Percentiles rank a stretch among this genome's conserved stretches.
Conservation (phyloP, 257 asterid genomes). For the Thymus quinquecostatus region DNA sequence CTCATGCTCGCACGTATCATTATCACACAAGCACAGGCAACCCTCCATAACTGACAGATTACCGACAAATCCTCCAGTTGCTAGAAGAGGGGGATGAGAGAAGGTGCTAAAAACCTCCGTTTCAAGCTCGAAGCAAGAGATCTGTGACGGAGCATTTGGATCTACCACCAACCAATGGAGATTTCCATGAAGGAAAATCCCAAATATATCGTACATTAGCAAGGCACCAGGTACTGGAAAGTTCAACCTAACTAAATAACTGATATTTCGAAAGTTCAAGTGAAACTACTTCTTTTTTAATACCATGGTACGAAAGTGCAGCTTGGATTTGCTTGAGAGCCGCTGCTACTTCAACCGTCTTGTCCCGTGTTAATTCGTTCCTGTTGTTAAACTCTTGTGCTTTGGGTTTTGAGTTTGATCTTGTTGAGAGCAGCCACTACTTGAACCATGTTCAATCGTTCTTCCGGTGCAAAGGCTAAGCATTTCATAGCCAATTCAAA, state of each 20-base stretch:
- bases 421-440: conserved; percentile 1
- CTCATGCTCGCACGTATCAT: too few species aligned
- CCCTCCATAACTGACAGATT: conserved; percentile 29
- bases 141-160: conserved; percentile 1
- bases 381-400: background rate
- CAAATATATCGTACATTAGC: conserved; percentile 4
- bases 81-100: conserved; percentile 21
- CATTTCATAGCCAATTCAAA: conserved; percentile 11
- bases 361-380: too few species aligned
- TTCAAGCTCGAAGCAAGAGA: conserved; percentile 44
- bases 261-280: too few species aligned
- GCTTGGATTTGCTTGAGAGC: too few species aligned
- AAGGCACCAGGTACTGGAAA: background rate
- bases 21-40: conserved; percentile 37
- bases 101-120: conserved; percentile 32
- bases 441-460: background rate
- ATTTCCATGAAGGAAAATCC: conserved; percentile 40
- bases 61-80: background rate
- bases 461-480: background rate
- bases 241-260: too few species aligned
- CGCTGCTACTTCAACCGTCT: too few species aligned
- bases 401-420: background rate
- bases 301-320: too few species aligned
- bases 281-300: too few species aligned
- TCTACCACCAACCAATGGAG: conserved; percentile 50